A percentile compares a stretch with the other conserved stretches of the same genome.
phyloP scores from a whole-genome alignment of 2,329 filamentous ascomycete genomes.

The Penicillium digitatum region DNA sequence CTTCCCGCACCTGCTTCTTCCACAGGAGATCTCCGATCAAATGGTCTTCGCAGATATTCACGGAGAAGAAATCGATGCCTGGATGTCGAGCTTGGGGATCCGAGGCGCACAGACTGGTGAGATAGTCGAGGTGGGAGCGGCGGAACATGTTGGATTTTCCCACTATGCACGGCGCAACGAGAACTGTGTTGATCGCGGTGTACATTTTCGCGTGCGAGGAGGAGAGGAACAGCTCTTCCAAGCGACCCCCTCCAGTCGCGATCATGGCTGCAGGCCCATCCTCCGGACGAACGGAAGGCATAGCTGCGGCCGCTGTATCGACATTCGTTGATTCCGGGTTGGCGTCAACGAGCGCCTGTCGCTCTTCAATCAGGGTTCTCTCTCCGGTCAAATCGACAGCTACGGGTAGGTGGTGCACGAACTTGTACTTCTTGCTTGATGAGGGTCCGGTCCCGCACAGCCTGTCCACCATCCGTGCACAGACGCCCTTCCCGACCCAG shows the following conservation, averaged over 20 bases:
- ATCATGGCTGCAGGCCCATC: slow-evolving; percentile 21
- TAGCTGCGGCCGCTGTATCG: slow-evolving; percentile 1
- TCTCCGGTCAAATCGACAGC: slow-evolving; percentile 65
- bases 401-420: slow-evolving; percentile 89
- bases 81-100: slow-evolving; percentile 45
- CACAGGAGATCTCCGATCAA: slow-evolving; percentile 89
- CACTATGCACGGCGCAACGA: slow-evolving; percentile 85
- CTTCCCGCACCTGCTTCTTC: slow-evolving; percentile 49
- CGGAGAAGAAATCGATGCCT: slow-evolving; percentile 88
- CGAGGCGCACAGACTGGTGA: slow-evolving; percentile 56
- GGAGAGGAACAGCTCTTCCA: slow-evolving; percentile 93
- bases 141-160: slow-evolving; percentile 99
- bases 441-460: slow-evolving; percentile 63
- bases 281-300: slow-evolving; percentile 18
- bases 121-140: slow-evolving; percentile 76
- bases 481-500: slow-evolving; percentile 76
- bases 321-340: slow-evolving; percentile 12
- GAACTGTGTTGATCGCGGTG: slow-evolving; percentile 89
- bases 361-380: slow-evolving; percentile 24
- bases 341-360: slow-evolving; percentile 25
- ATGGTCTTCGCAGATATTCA: slow-evolving; percentile 97
- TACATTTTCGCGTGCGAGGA: slow-evolving; percentile 97
- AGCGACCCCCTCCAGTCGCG: slow-evolving; percentile 65
- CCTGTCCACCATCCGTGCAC: slow-evolving; percentile 83
- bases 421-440: slow-evolving; percentile 63